Evolutionary conservation across 2,329 filamentous ascomycete species (phyloP).

Genomic region (Aspergillus brunneoviolaceus): DNA sequence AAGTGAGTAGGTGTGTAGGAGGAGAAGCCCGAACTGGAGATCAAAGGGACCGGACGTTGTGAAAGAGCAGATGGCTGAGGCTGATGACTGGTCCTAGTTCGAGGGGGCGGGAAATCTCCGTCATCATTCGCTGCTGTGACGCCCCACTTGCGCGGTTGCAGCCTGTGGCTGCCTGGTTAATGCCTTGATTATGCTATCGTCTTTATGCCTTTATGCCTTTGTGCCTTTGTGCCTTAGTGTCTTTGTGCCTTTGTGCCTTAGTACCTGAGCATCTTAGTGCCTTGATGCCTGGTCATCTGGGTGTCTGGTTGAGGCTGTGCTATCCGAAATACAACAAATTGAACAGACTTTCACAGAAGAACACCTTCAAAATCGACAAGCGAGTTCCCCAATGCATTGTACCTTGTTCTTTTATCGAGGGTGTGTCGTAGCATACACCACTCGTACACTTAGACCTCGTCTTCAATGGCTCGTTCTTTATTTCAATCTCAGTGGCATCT

Average conservation of each 20-base stretch:
- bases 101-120: conserved; percentile 3
- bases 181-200: background rate
- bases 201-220: background rate
- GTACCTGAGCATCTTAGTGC: background rate
- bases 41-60: background rate
- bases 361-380: no score
- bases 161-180: conserved; percentile 1
- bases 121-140: conserved; percentile 2
- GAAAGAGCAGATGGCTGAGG: conserved; percentile 7
- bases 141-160: background rate
- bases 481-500: no score
- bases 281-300: background rate
- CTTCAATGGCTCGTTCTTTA: no score
- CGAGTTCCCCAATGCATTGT: no score
- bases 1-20: background rate
- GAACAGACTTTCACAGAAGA: no score
- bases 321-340: no score
- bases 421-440: no score
- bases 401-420: no score
- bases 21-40: background rate
- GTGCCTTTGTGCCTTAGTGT: background rate
- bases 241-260: background rate
- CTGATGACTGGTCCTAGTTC: background rate
- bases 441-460: no score
- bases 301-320: background rate